Conservation (phyloP, 495 filamentous ascomycete genomes). For the Hyaloscypha bicolor region DNA sequence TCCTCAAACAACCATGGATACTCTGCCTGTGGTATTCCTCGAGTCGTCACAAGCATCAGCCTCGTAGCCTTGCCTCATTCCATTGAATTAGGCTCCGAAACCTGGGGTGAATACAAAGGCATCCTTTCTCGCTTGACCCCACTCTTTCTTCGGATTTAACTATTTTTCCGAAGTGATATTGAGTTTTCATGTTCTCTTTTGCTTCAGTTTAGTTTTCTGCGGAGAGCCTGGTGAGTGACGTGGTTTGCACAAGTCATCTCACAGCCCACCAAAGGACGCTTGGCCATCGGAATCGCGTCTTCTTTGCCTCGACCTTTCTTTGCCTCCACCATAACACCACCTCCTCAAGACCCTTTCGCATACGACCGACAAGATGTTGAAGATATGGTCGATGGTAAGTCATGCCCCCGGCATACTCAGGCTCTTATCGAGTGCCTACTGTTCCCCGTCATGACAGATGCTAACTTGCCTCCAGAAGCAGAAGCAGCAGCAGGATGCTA, state of each 20-base stretch:
- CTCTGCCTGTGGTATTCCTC: neutral
- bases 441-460: neutral
- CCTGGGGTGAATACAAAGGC: neutral
- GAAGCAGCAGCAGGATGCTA: constrained; percentile 91
- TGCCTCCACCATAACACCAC: neutral
- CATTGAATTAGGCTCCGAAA: neutral
- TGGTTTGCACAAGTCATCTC: constrained; percentile 5
- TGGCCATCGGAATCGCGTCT: neutral
- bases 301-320: neutral
- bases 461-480: constrained; percentile 66
- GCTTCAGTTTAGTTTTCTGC: neutral
- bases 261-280: constrained; percentile 4
- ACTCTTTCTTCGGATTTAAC: neutral
- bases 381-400: constrained; percentile 98
- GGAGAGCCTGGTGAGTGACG: neutral
- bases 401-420: constrained; percentile 12
- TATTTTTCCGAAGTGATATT: neutral
- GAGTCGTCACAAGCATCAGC: neutral
- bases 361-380: constrained; percentile 74
- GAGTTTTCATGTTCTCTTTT: neutral
- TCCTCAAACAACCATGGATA: neutral
- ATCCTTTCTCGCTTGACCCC: neutral
- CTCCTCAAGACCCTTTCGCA: neutral
- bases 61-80: neutral
- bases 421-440: constrained; percentile 6